A percentile compares a stretch with the other conserved stretches of the same genome.
Evolutionary conservation across 352 stramenopile species (phyloP).

Genomic region (Globisporangium emineosum): DNA sequence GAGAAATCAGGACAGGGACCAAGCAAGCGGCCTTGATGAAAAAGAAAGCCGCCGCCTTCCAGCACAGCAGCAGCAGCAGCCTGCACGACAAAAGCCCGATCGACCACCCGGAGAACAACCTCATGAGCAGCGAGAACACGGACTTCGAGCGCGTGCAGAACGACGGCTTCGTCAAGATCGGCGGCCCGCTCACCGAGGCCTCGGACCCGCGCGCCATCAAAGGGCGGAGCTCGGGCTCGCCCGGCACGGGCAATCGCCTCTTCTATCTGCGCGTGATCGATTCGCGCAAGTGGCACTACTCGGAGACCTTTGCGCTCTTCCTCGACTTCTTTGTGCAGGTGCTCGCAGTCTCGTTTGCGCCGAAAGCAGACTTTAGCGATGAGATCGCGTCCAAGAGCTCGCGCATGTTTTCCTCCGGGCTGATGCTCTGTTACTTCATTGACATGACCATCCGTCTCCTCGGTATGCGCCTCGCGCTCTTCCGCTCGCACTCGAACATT

Average conservation of each 20-base stretch:
- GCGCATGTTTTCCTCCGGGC: slow-evolving; percentile 66
- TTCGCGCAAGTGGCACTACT: slow-evolving; percentile 88
- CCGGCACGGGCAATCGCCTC: slow-evolving; percentile 54
- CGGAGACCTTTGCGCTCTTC: slow-evolving; percentile 81
- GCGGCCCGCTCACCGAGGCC: slow-evolving; percentile 60
- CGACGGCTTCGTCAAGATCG: slow-evolving; percentile 78
- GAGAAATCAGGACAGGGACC: neutral
- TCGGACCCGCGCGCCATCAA: slow-evolving; percentile 76
- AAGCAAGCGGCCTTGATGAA: slow-evolving; percentile 5
- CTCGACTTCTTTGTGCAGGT: slow-evolving; percentile 86
- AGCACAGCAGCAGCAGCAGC: neutral
- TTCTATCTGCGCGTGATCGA: slow-evolving; percentile 84
- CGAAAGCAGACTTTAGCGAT: slow-evolving; percentile 53
- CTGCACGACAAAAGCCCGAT: slow-evolving; percentile 15
- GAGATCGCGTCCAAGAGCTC: slow-evolving; percentile 65
- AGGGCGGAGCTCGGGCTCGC: slow-evolving; percentile 15
- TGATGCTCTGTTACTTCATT: slow-evolving; percentile 82
- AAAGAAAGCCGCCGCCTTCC: slow-evolving; percentile 13
- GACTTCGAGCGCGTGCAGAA: slow-evolving; percentile 62
- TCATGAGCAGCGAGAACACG: slow-evolving; percentile 28
- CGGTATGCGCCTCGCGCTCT: slow-evolving; percentile 66
- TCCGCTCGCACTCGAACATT: slow-evolving; percentile 82
- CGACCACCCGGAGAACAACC: slow-evolving; percentile 12
- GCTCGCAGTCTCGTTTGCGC: slow-evolving; percentile 74
- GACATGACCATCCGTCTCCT: slow-evolving; percentile 81